Percentiles rank a stretch among this genome's conserved stretches.
phyloP scores from a whole-genome alignment of 805 yeast species.

The Lachancea sp. region DNA sequence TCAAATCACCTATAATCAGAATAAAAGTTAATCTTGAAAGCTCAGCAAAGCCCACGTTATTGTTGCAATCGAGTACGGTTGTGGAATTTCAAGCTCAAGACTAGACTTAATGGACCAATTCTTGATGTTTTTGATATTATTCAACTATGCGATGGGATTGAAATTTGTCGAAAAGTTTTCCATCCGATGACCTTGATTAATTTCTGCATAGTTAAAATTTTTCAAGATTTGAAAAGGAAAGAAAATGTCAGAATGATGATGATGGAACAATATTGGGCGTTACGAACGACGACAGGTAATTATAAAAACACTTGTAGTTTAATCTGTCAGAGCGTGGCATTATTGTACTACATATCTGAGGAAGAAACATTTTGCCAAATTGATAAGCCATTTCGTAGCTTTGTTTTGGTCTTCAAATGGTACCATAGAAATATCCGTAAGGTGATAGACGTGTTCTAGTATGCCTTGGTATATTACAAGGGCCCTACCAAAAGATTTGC shows the following conservation, averaged over 20 bases:
- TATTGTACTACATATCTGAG: too few relatives aligned
- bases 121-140: not conserved
- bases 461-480: too few relatives aligned
- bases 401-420: not conserved
- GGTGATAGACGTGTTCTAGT: not conserved
- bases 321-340: too few relatives aligned
- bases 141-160: conserved; percentile 1
- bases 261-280: not conserved
- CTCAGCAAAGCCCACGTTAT: not conserved
- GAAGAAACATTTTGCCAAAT: too few relatives aligned
- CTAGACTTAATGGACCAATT: not conserved
- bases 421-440: not conserved
- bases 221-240: conserved; percentile 5
- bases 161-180: conserved; percentile 4
- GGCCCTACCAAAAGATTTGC: too few relatives aligned
- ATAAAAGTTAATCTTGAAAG: not conserved
- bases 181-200: conserved; percentile 6
- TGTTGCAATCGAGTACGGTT: not conserved
- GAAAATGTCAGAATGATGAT: not conserved
- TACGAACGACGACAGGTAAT: not conserved
- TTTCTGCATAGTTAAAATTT: conserved; percentile 5
- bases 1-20: conserved; percentile 1
- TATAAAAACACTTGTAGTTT: not conserved
- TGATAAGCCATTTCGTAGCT: too few relatives aligned
- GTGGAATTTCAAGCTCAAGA: not conserved